These are phyloP conservation scores for Helichrysum umbraculigerum DNA, from an alignment of 129 eudicot species.

Conservation along the genomic window DNA sequence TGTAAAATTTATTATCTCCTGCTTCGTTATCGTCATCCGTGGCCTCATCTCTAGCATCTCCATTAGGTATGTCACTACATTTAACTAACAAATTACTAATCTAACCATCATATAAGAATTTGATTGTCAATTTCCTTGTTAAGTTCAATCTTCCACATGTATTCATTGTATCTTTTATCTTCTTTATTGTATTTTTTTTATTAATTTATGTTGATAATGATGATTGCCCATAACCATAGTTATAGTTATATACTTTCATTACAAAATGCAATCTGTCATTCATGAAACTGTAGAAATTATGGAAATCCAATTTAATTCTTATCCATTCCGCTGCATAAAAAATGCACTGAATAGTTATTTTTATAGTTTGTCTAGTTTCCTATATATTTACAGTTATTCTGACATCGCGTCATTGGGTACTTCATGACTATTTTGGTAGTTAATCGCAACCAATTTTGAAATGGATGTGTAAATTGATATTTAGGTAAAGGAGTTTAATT, in stretches of 20 bases:
- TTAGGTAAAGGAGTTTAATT: too few species aligned
- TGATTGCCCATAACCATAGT: background rate
- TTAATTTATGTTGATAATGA: too few species aligned
- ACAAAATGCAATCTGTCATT: background rate
- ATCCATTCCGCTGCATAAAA: too few species aligned
- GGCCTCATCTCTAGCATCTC: background rate
- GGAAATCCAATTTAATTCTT: background rate
- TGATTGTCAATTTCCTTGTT: background rate
- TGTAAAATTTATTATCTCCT: background rate
- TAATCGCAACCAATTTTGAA: too few species aligned
- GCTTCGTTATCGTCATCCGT: background rate
- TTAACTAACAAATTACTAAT: background rate
- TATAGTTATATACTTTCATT: too few species aligned
- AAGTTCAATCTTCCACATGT: background rate
- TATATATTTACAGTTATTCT: background rate
- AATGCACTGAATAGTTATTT: too few species aligned
- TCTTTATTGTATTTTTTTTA: background rate
- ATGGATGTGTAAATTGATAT: background rate
- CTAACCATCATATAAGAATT: background rate
- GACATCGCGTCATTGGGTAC: too few species aligned
- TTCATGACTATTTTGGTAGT: too few species aligned
- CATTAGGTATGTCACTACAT: background rate
- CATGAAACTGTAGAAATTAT: background rate
- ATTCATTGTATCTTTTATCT: background rate
- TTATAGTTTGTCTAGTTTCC: too few species aligned